phyloP scores from a whole-genome alignment of 2,329 filamentous ascomycete genomes.

The Aspergillus ochraceoroseus region DNA sequence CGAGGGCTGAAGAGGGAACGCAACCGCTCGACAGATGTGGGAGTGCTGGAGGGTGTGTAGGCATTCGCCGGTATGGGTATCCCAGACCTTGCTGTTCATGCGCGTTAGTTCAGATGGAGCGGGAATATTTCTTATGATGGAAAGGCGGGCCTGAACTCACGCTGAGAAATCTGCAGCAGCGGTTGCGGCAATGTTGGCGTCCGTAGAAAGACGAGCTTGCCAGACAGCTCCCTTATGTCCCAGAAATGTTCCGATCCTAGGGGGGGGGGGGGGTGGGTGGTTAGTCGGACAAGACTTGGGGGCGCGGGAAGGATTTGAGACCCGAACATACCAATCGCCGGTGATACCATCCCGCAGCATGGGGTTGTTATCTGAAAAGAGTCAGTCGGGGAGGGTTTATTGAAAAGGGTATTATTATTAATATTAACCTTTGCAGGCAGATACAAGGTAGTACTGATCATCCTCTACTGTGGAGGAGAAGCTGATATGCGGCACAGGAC shows the following conservation, averaged over 20 bases:
- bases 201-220: conserved; percentile 85
- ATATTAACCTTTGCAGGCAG: conserved; percentile 73
- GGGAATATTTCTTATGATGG: conserved; percentile 2
- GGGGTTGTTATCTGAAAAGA: conserved; percentile 75
- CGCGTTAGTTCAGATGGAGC: conserved; percentile 8
- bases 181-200: conserved; percentile 83
- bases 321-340: conserved; percentile 68
- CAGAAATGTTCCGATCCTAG: conserved; percentile 89
- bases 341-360: conserved; percentile 97
- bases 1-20: conserved; percentile 75
- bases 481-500: conserved; percentile 83
- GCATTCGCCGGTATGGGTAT: conserved; percentile 88
- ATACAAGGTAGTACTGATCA: conserved; percentile 85
- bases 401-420: neutral
- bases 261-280: conserved; percentile 2
- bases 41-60: conserved; percentile 82
- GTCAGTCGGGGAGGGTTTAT: conserved; percentile 3
- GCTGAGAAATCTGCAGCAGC: conserved; percentile 94
- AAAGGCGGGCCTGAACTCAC: conserved; percentile 48
- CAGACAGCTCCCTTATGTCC: conserved; percentile 98
- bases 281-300: neutral
- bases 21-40: conserved; percentile 90
- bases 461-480: conserved; percentile 81
- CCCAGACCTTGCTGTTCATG: conserved; percentile 79
- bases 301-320: neutral